Percentiles rank a stretch among this genome's conserved stretches.
phyloP scores from a whole-genome alignment of 139 green algal species.

The Eudorina sp. region DNA sequence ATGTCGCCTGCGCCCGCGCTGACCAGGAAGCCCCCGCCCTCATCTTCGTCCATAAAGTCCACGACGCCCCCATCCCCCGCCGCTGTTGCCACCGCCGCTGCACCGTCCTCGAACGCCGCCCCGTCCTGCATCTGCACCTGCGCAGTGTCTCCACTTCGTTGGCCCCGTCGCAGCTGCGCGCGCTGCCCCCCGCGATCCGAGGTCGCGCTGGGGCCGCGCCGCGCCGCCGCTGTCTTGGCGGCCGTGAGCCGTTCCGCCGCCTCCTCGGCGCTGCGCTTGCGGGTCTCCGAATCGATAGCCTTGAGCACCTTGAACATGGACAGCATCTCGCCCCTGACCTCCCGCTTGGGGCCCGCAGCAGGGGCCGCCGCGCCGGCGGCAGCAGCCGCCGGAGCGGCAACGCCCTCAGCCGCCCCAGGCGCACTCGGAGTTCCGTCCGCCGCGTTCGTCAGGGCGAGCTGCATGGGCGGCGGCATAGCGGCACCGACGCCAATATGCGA shows the following conservation, averaged over 20 bases:
- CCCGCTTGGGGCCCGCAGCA: not conserved
- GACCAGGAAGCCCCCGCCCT: not conserved
- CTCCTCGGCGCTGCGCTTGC: slow-evolving; percentile 13
- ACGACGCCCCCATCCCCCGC: not conserved
- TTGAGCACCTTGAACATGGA: slow-evolving; percentile 48
- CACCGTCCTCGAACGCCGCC: not conserved
- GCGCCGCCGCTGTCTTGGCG: not conserved
- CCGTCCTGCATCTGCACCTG: no score
- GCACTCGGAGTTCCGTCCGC: not conserved
- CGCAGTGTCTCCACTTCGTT: no score
- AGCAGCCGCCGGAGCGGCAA: not conserved
- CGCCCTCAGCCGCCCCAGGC: not conserved
- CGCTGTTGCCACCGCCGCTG: not conserved
- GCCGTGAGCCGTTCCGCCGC: not conserved
- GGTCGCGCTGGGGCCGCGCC: no score
- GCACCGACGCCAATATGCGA: not conserved
- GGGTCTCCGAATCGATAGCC: not conserved
- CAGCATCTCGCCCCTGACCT: slow-evolving; percentile 37
- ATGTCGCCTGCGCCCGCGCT: not conserved
- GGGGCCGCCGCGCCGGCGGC: not conserved
- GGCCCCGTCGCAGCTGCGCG: no score
- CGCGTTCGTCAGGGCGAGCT: not conserved
- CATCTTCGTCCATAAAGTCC: slow-evolving; percentile 22
- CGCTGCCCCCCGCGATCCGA: no score
- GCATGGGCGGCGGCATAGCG: not conserved